Evolutionary conservation across 345 rosid species (phyloP).

Genomic region (Eucalyptus tenuipes): DNA sequence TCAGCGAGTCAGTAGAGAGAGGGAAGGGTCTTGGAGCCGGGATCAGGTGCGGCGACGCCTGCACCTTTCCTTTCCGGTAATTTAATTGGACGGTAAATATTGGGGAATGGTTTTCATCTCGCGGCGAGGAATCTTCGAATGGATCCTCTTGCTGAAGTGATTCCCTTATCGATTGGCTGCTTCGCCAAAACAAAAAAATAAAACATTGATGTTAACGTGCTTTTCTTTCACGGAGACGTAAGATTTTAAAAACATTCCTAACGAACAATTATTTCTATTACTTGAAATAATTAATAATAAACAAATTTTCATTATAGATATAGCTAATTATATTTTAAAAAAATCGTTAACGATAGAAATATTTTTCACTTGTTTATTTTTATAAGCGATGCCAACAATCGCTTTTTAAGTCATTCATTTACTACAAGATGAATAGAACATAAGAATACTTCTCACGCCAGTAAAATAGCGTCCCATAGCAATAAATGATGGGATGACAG

Average conservation of each 20-base stretch:
- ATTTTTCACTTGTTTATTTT: background rate
- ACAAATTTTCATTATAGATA: background rate
- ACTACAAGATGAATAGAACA: background rate
- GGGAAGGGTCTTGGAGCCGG: background rate
- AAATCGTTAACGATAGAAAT: rapidly evolving
- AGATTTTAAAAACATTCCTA: no score
- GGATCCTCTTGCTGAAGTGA: background rate
- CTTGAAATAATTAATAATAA: no score
- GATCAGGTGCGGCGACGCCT: background rate
- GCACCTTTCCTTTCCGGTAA: background rate
- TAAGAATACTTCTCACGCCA: rapidly evolving
- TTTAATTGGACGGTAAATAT: background rate
- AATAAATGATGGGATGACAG: no score
- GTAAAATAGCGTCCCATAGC: rapidly evolving
- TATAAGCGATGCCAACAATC: rapidly evolving
- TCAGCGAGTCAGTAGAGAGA: background rate
- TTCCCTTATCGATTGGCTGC: background rate
- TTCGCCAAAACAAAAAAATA: background rate
- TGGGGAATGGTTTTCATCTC: background rate
- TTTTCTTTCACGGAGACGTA: no score
- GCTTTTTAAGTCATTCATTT: background rate
- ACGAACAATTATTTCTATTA: no score
- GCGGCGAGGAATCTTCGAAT: background rate
- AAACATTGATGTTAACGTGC: background rate
- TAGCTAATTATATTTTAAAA: no score